Base-by-base conservation (phyloP, 768 basidiomycete species). In the Pisolithus microcarpus region DNA sequence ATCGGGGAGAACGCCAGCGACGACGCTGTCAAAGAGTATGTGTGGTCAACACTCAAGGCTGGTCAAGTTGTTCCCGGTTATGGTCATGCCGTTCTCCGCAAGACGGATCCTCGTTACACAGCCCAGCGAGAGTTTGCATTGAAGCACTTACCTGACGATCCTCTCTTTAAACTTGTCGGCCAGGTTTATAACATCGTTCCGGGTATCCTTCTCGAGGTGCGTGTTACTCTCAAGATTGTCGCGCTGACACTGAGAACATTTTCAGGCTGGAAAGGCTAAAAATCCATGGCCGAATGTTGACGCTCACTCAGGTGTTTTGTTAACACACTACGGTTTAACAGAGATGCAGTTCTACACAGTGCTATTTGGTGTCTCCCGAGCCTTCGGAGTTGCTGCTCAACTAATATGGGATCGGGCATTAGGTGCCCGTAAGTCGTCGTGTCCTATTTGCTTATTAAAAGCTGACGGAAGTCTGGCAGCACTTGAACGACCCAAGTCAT, bases 341-440 rank as follows among this genome's bases (percentile, higher is more conserved):
- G 82, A 94, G 70, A 92, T 94, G 86, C 81, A 91, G 65, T 97
- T 88, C 78, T 97, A 97, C 75, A 97, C 94, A 58, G 95, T 98
- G 50, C 77, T 96, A 53, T 96, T 96, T 69, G 93, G 92, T 75
- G 89, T 96, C 7, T 94, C 91, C n/a, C 87, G 91, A 65, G 91
- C 89, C 16, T 89, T 91, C 58, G 89, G 89, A 72, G 90, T 91
- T 50, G 80, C 87, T 49, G 83, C 90, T 30, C 91, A 93, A 63
- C 75, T 91, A 56, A 90, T 93, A 58, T 93, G 91, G 91, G 91
- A 92, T 63, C 88, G 91, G 66, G 90, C 89, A 15, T 84, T 91
- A 60, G 89, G 89, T 72, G 89, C 88, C 70, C 89, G 87, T 89
- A 66, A 66, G 87, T 81, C 4, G 28, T 52, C n/a, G 26, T 5